Base-by-base conservation (phyloP, 2,329 filamentous ascomycete species). In the Calonectria pteridis region DNA sequence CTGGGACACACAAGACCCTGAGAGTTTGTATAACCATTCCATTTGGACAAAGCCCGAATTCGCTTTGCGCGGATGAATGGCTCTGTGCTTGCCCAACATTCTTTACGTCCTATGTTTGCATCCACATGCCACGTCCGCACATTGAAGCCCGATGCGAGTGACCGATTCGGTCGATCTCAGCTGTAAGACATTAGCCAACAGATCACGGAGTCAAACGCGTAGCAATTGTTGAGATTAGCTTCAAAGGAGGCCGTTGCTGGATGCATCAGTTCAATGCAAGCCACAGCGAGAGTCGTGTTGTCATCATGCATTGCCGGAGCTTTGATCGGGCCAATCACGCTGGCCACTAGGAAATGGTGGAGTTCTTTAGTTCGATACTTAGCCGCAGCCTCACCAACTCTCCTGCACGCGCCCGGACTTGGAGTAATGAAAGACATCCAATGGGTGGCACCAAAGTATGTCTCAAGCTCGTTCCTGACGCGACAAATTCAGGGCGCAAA, bases 281-380 rank as follows among this genome's bases (percentile, higher is more conserved):
- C 75, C 43, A 50, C 62, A 35, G 28, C 55, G 1, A 77, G 51
- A 80, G 77, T 80, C 67, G 71, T 80, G 78, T 64, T 70, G 77
- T 80, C 79, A 80, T 80, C 63, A 29, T 65, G 74, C 77, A 67
- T 74, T 28, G 35, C 49, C 23, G 31, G 23, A 46, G n/a, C 14
- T 6, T 62, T 4, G 6, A 5, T 6, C 0, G 5, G 20, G 28
- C 78, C 78, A 80, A 80, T 77, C 23, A 76, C 0, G 7, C 20
- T 6, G 3, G 10, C 23, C 23, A 71, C 72, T 77, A 74, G 76
- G 67, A 59, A 49, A 50, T 18, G 40, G 59, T 63, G 71, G 65
- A 69, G 33, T 4, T 67, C 65, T 23, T 18, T 64, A 53, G 67
- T 53, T 46, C 7, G 23, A 33, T 40, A 16, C 26, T 51, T 26